Evolutionary conservation across 176 grass and related monocot genomes (phyloP), one percentile per base, ranked within the genome.

Genomic region (Avena sativa): DNA sequence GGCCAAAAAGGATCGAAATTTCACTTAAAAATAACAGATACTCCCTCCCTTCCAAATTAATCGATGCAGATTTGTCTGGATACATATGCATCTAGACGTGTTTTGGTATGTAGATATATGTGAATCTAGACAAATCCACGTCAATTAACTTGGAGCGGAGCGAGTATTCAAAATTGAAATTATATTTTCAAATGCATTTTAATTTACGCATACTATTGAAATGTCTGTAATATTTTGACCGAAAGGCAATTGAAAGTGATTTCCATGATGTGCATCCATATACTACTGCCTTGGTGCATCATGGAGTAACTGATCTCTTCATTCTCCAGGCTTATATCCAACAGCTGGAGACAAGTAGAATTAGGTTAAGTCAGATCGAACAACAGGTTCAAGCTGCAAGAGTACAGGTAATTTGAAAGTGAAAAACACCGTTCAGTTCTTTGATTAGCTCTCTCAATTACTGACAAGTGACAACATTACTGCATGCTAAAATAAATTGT

Each of bases 251-350:
- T 57, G 15, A 6, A 7, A 57, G 17, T 57, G 55, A 57, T 8
- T 20, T 57, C 55, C 6, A 19, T 57, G 17, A 66, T 56, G 4
- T 46, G n/a, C 10, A 59, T 69, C 59, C 55, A 53, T 43, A 43
- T 43, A 66, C 44, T 6, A 49, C 64, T 23, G 30, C 12, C 12
- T 26, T 79, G 17, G 73, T 84, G 25, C 8, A 19, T 74, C 5
- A 9, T 8, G 21, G 28, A 9, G 73, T 52, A 12, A 56, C 0
- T 74, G 19, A 81, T 60, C 15, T 50, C 17, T 71, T 61, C 34
- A 43, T 84, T 82, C 78, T 81, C n/a, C 90, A 97, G 95, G 95
- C 95, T 53, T 97, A 97, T 48, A 88, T 97, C 74, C 95, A 97
- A 84, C 95, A 97, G 49, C 74, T 97, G 74, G 95, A 97, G 57